These are phyloP conservation scores for Colletotrichum simmondsii DNA, from an alignment of 2,329 filamentous ascomycete genomes.

Conservation along the genomic window DNA sequence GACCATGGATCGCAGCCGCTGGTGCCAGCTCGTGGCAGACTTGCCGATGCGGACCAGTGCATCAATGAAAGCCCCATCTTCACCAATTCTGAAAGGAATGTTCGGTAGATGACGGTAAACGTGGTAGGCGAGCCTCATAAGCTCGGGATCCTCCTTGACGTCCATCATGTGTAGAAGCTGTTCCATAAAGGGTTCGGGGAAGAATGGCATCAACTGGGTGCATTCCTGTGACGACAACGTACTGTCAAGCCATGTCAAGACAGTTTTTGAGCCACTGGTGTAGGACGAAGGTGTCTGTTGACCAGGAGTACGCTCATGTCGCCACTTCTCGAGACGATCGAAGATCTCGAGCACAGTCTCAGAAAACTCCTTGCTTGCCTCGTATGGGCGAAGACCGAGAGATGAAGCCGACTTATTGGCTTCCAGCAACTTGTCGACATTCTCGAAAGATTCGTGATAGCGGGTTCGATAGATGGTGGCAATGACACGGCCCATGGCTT, in stretches of 20 bases:
- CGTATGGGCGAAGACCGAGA: constrained; percentile 86
- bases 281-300: constrained; percentile 95
- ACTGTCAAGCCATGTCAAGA: constrained; percentile 93
- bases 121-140: constrained; percentile 94
- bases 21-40: constrained; percentile 90
- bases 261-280: constrained; percentile 95
- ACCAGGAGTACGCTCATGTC: constrained; percentile 82
- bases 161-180: constrained; percentile 99
- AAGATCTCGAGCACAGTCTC: constrained; percentile 81
- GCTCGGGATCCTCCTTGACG: constrained; percentile 96
- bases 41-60: constrained; percentile 90
- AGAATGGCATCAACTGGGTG: constrained; percentile 89
- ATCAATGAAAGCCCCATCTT: constrained; percentile 86
- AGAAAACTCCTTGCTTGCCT: constrained; percentile 79
- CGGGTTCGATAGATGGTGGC: constrained; percentile 89
- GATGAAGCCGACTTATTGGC: constrained; percentile 83
- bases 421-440: constrained; percentile 79
- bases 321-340: constrained; percentile 84
- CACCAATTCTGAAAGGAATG: constrained; percentile 88
- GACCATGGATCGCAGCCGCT: constrained; percentile 91
- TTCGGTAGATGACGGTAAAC: constrained; percentile 97
- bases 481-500: constrained; percentile 91
- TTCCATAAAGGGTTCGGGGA: constrained; percentile 88
- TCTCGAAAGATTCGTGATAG: constrained; percentile 93
- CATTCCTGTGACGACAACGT: constrained; percentile 94